phyloP scores from a whole-genome alignment of 441 rosid species.

The Corymbia citriodora region DNA sequence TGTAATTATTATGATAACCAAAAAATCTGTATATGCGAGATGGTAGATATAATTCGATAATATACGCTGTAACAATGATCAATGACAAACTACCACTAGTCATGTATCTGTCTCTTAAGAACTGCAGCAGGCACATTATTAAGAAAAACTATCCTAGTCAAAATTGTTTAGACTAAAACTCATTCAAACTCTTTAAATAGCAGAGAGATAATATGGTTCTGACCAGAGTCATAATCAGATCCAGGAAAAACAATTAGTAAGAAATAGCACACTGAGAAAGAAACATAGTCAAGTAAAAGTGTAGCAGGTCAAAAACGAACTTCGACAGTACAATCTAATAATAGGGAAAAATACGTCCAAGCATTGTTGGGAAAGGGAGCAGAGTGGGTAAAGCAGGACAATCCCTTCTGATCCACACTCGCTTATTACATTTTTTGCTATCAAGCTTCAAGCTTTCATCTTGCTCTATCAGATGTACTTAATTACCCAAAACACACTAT shows the following conservation, averaged over 20 bases:
- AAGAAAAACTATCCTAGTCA: neutral
- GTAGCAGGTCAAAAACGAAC: neutral
- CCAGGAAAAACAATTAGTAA: neutral
- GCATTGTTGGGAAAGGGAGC: neutral
- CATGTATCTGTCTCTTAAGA: neutral
- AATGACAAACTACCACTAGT: neutral
- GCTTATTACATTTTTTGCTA: neutral
- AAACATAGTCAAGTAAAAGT: neutral
- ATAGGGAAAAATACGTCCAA: neutral
- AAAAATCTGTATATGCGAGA: neutral
- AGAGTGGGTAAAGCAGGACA: neutral
- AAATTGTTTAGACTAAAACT: neutral
- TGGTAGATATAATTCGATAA: neutral
- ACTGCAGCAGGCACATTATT: neutral
- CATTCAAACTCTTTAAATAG: neutral
- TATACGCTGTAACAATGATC: neutral
- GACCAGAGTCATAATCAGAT: neutral
- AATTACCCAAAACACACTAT: neutral
- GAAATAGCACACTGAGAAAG: neutral
- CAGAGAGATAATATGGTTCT: neutral
- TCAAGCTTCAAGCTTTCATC: neutral
- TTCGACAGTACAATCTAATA: neutral
- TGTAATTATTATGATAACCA: neutral
- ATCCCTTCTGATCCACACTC: neutral
- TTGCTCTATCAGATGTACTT: neutral